Base-by-base conservation (phyloP, 768 basidiomycete species). In the Mycena polygramma region DNA sequence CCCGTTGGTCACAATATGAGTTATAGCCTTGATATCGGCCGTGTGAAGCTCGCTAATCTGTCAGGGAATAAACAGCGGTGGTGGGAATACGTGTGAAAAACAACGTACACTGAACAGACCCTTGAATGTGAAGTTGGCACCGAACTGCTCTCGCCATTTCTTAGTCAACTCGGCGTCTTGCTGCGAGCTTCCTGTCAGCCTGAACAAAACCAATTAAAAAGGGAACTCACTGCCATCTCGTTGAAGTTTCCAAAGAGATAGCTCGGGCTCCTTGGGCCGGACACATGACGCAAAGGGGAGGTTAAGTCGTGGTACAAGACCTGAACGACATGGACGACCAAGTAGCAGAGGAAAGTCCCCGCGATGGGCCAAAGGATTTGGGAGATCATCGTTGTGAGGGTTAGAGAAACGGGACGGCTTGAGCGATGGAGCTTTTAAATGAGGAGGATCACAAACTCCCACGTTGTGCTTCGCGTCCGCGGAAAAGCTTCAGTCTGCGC, bases 181-280 rank as follows among this genome's bases (percentile, higher is more conserved):
- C 46, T 48, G 20, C 46, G 15, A 48, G 19, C 30, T 30, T 30
- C 30, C 30, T 30, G 30, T 30, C 30, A 30, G 30, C 30, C 6
- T 30, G 43, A 45, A 45, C 43, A 45, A 45, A 45, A 7, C 30
- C n/a, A n/a, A n/a, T 39, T 39, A 13, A 39, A 41, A 41, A 41
- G 41, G 30, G 43, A 45, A 45, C 11, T 75, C 0, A 76, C 60
- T 35, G 60, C 48, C 4, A 83, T 69, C 0, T 77, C 75, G 7
- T 41, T 53, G 41, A 41, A 41, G 41, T 41, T 41, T 41, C 41
- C 41, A 7, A 41, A 41, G 41, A 41, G 11, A 15, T 13, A 26
- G 41, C 13, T 58, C n/a, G 53, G 54, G 24, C 30, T 66, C 30
- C 17, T 24, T 24, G 64, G 64, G 9, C 64, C 49, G 6, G 41